A percentile compares a stretch with the other conserved stretches of the same genome.
phyloP scores from a whole-genome alignment of 257 asterid species.

The Nicotiana otophora region DNA sequence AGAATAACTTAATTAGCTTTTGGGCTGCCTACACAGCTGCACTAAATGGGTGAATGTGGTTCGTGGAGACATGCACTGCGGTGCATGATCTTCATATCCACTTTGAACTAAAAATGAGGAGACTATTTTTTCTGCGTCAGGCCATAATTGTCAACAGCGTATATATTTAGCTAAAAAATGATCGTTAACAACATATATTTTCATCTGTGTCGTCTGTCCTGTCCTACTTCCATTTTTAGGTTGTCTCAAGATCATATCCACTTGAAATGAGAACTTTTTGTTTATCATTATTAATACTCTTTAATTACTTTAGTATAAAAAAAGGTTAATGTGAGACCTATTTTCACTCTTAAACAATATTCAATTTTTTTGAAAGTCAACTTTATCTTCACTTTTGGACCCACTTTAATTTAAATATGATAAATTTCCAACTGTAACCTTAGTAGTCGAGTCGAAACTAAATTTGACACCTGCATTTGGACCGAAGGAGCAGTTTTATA shows the following conservation, averaged over 20 bases:
- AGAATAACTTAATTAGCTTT: not conserved
- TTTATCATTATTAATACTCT: not conserved
- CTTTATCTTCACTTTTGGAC: not conserved
- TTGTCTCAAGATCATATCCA: not conserved
- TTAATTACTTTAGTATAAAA: not conserved
- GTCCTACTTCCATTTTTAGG: not conserved
- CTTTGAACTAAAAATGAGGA: conserved; percentile 2
- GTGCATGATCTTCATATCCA: not conserved
- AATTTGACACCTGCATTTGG: not conserved
- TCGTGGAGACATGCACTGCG: not conserved
- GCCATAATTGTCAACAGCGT: not conserved
- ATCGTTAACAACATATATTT: not conserved
- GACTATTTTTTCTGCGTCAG: not conserved
- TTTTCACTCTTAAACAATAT: not conserved
- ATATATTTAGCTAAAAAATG: not conserved
- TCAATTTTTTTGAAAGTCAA: not conserved
- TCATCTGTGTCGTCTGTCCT: not conserved
- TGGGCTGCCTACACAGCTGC: not conserved
- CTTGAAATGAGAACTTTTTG: not conserved
- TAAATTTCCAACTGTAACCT: not conserved
- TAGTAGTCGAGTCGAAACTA: not conserved
- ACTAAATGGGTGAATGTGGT: not conserved
- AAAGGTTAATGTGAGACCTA: not conserved
- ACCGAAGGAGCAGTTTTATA: not conserved
- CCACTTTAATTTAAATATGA: not conserved